A percentile compares a stretch with the other conserved stretches of the same genome.
phyloP scores from a whole-genome alignment of 225 moss, liverwort and hornwort species.

The Takakia lepidozioides region DNA sequence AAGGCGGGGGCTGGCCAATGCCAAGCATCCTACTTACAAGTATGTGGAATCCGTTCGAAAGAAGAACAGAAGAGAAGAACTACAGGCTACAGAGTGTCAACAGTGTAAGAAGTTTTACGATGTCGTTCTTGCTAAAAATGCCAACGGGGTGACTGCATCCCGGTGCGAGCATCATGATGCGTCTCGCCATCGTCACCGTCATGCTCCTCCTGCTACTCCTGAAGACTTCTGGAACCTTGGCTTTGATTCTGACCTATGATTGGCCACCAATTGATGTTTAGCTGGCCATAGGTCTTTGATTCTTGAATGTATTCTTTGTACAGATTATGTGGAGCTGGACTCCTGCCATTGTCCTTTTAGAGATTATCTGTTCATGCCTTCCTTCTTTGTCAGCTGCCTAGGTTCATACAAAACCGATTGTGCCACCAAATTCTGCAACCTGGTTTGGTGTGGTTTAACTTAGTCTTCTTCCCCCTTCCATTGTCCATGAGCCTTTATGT shows the following conservation, averaged over 20 bases:
- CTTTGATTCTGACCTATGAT: conserved; percentile 68
- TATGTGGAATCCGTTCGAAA: conserved; percentile 72
- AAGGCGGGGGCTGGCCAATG: conserved; percentile 8
- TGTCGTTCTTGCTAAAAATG: conserved; percentile 56
- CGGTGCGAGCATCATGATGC: conserved; percentile 72
- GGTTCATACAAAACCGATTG: too few species aligned
- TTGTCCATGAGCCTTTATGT: too few species aligned
- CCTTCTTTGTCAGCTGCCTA: too few species aligned
- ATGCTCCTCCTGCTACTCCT: conserved; percentile 80
- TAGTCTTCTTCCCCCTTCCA: too few species aligned
- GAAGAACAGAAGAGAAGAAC: conserved; percentile 67
- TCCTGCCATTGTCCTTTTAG: too few species aligned
- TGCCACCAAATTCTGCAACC: too few species aligned
- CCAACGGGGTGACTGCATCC: conserved; percentile 23
- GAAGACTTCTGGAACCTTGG: conserved; percentile 95
- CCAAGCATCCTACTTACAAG: conserved; percentile 33
- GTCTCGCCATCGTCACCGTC: conserved; percentile 76
- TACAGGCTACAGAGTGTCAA: conserved; percentile 60
- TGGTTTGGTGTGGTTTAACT: too few species aligned
- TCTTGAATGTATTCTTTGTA: too few species aligned
- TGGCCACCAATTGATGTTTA: too few species aligned
- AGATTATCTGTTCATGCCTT: too few species aligned
- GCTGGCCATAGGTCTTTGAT: too few species aligned
- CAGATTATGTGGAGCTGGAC: too few species aligned
- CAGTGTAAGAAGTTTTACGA: conserved; percentile 87